phyloP scores from a whole-genome alignment of 169 alveolate species.

The Perkinsus olseni region DNA sequence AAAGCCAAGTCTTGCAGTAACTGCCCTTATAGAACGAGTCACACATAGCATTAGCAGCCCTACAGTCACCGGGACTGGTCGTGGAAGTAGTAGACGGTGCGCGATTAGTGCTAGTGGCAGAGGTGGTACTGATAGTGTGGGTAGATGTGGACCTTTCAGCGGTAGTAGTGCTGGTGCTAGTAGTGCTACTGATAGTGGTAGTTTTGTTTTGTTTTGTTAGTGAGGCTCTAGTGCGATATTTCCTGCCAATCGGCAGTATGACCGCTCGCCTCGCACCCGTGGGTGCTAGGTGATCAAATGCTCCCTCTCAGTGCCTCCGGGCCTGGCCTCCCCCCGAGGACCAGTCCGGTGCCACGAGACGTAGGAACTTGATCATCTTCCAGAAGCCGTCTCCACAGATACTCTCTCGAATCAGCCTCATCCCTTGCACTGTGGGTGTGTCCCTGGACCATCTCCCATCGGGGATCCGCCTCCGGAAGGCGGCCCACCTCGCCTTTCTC shows the following conservation, averaged over 20 bases:
- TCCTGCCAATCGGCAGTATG: not conserved
- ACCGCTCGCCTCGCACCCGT: not conserved
- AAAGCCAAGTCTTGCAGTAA: too few species aligned
- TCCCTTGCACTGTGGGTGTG: not conserved
- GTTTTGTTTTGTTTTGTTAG: not conserved
- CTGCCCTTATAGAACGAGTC: too few species aligned
- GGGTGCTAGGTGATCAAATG: not conserved
- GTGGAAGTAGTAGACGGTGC: not conserved
- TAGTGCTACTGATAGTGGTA: not conserved
- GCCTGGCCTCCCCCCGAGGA: not conserved
- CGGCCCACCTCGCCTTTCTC: not conserved
- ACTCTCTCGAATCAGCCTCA: not conserved
- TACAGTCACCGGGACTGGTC: too few species aligned
- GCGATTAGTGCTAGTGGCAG: not conserved
- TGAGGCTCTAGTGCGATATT: not conserved
- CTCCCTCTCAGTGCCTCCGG: not conserved
- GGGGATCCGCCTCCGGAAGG: not conserved
- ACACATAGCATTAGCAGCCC: too few species aligned
- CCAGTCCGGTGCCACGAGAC: not conserved
- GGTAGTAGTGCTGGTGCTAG: not conserved
- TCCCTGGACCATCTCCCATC: not conserved
- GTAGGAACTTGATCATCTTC: not conserved
- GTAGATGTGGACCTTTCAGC: not conserved
- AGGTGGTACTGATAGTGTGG: not conserved
- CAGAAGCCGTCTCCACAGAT: not conserved